Evolutionary conservation across 2,329 filamentous ascomycete genomes (phyloP).

Genomic region (Xylariaceae sp.): DNA sequence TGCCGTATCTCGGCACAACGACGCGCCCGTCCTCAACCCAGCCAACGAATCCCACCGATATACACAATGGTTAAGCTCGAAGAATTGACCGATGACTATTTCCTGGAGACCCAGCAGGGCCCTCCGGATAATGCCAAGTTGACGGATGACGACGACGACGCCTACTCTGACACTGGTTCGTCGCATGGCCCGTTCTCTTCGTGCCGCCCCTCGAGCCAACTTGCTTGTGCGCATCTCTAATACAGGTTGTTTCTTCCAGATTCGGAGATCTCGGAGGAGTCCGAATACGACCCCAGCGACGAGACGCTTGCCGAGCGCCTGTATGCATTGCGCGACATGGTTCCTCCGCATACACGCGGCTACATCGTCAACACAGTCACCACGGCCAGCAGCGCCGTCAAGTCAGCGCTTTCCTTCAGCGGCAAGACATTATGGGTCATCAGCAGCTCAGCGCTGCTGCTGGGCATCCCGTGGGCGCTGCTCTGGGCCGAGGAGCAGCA

Average conservation of each 20-base stretch:
- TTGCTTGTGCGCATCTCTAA: conserved; percentile 2
- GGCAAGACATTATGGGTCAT: conserved; percentile 90
- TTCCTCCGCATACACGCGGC: conserved; percentile 67
- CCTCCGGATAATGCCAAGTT: conserved; percentile 54
- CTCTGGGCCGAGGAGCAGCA: conserved; percentile 95
- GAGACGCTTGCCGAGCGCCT: conserved; percentile 65
- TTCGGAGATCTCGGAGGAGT: conserved; percentile 79
- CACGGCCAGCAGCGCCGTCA: conserved; percentile 53
- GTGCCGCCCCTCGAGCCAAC: neutral
- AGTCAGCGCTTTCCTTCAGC: conserved; percentile 61
- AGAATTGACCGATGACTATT: conserved; percentile 96
- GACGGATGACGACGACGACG: conserved; percentile 63
- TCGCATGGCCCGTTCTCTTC: conserved; percentile 15
- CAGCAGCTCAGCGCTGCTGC: conserved; percentile 79
- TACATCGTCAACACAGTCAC: conserved; percentile 59
- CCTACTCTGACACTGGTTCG: conserved; percentile 90
- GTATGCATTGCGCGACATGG: conserved; percentile 68
- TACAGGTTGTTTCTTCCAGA: conserved; percentile 44
- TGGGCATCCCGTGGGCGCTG: conserved; percentile 90
- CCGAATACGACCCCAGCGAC: conserved; percentile 58
- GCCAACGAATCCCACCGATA: neutral
- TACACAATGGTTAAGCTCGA: conserved; percentile 78
- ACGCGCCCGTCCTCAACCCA: neutral
- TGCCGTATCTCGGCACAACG: neutral
- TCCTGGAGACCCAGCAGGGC: conserved; percentile 65